phyloP scores from a whole-genome alignment of 2,329 filamentous ascomycete species.

The Fusarium staphyleae region DNA sequence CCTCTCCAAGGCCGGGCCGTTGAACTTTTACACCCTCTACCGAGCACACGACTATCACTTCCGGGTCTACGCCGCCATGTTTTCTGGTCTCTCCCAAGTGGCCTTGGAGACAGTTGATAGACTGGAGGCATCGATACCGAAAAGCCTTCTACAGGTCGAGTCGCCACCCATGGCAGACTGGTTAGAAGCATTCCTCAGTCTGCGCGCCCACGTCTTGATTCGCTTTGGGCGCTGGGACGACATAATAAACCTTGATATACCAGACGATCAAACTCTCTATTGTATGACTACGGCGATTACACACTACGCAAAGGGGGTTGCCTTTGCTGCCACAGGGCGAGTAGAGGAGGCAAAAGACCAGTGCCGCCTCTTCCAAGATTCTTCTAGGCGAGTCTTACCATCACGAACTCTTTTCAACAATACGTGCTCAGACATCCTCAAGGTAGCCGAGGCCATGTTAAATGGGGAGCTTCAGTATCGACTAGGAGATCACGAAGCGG shows the following conservation, averaged over 20 bases:
- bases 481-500: constrained; percentile 60
- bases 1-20: constrained; percentile 62
- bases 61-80: constrained; percentile 79
- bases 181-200: constrained; percentile 74
- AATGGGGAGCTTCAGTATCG: constrained; percentile 79
- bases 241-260: constrained; percentile 63
- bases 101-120: constrained; percentile 66
- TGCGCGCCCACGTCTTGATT: constrained; percentile 73
- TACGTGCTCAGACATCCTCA: constrained; percentile 62
- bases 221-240: constrained; percentile 78
- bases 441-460: constrained; percentile 71
- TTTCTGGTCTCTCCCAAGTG: constrained; percentile 69
- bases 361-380: constrained; percentile 58
- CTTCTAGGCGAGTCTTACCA: constrained; percentile 59
- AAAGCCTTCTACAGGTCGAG: constrained; percentile 67
- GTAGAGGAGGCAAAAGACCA: constrained; percentile 62
- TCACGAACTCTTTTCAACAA: constrained; percentile 61
- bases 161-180: constrained; percentile 81
- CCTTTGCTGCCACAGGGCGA: constrained; percentile 65
- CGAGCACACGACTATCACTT: constrained; percentile 79
- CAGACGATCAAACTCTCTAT: constrained; percentile 66
- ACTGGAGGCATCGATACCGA: constrained; percentile 69
- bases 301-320: constrained; percentile 73
- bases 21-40: constrained; percentile 81
- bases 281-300: constrained; percentile 73